These are phyloP conservation scores for Boletus mariae DNA, from an alignment of 1,284 basidiomycete genomes.

Conservation along the genomic window DNA sequence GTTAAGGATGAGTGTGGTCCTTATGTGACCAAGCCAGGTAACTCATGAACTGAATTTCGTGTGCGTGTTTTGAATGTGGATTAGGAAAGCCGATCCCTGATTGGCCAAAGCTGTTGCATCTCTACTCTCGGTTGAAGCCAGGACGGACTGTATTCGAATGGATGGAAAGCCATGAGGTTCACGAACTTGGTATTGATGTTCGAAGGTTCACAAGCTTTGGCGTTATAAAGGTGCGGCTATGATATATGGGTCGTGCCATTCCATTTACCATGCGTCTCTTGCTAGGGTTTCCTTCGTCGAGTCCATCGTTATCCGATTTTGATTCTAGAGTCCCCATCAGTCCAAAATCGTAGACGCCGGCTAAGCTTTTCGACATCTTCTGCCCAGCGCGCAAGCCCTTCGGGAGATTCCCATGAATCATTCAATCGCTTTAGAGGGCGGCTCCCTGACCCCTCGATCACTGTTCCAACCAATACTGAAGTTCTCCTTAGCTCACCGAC, in stretches of 20 bases:
- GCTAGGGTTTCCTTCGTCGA: conserved; percentile 86
- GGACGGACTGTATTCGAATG: conserved; percentile 86
- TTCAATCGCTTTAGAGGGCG: conserved; percentile 32
- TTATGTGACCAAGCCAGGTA: conserved; percentile 81
- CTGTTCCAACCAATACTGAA: conserved; percentile 33
- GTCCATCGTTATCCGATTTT: conserved; percentile 91
- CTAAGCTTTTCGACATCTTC: conserved; percentile 39
- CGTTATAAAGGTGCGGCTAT: conserved; percentile 78
- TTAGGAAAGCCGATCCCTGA: conserved; percentile 57
- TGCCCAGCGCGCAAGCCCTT: conserved; percentile 25
- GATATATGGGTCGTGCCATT: conserved; percentile 1
- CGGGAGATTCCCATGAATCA: conserved; percentile 25
- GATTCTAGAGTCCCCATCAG: conserved; percentile 37
- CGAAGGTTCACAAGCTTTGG: conserved; percentile 97
- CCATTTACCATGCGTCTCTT: background rate
- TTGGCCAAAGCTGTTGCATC: conserved; percentile 80
- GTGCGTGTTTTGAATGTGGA: conserved; percentile 6
- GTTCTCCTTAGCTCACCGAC: conserved; percentile 22
- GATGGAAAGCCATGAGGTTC: conserved; percentile 78
- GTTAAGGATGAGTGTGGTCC: conserved; percentile 86
- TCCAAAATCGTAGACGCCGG: conserved; percentile 38
- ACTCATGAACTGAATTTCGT: conserved; percentile 3
- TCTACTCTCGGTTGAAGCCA: conserved; percentile 85
- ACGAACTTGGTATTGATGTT: conserved; percentile 79
- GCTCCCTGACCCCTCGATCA: conserved; percentile 24